Percentiles rank a stretch among this genome's conserved stretches.
These are phyloP conservation scores for Parathielavia hyrcaniae DNA, from an alignment of 495 filamentous ascomycete genomes.

Conservation along the genomic window DNA sequence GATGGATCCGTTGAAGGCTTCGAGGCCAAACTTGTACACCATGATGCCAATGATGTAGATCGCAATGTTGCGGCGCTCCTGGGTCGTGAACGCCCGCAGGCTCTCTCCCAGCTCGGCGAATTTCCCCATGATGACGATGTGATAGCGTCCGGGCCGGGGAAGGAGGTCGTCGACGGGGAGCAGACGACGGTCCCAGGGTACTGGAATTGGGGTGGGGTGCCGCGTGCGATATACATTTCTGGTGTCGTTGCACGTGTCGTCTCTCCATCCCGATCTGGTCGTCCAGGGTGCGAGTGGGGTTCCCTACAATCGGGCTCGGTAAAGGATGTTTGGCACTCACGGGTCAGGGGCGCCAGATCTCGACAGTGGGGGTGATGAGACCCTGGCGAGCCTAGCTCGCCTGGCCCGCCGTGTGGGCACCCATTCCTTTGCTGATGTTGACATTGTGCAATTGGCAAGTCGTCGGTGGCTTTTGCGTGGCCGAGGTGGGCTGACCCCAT, in stretches of 20 bases:
- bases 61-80: constrained; percentile 36
- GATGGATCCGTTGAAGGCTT: constrained; percentile 44
- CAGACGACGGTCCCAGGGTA: neutral
- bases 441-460: neutral
- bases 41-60: constrained; percentile 41
- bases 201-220: constrained; percentile 4
- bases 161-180: neutral
- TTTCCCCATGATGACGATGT: constrained; percentile 16
- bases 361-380: neutral
- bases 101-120: constrained; percentile 12
- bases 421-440: neutral
- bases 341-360: constrained; percentile 2
- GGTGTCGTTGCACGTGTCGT: neutral
- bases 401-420: constrained; percentile 3
- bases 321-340: neutral
- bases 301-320: constrained; percentile 7
- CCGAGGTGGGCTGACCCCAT: too few relatives aligned
- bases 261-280: neutral
- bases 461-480: neutral
- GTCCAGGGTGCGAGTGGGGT: neutral
- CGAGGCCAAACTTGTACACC: constrained; percentile 44
- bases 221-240: constrained; percentile 5
- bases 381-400: neutral
- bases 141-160: constrained; percentile 3
- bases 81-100: constrained; percentile 27